These are phyloP conservation scores for Perkinsus chesapeaki DNA, from an alignment of 169 alveolate species.

Conservation along the genomic window DNA sequence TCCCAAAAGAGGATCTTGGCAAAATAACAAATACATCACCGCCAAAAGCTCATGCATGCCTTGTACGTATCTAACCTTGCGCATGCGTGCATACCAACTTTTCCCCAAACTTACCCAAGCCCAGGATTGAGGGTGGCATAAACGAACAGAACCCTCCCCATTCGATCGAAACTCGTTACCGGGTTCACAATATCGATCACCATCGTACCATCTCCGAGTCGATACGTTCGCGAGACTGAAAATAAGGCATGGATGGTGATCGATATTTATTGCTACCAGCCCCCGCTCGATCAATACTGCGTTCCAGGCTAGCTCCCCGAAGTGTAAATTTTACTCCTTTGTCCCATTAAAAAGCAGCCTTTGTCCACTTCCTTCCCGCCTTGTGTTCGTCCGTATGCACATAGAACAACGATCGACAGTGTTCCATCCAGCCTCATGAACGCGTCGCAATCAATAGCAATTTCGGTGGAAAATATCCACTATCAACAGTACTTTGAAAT, in stretches of 20 bases:
- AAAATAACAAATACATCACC: constrained; percentile 53
- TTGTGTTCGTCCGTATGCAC: too few relatives aligned
- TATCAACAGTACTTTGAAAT: too few relatives aligned
- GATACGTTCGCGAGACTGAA: neutral
- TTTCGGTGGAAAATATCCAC: too few relatives aligned
- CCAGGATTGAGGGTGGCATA: constrained; percentile 70
- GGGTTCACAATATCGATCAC: constrained; percentile 20
- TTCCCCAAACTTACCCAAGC: neutral
- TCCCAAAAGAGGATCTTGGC: neutral
- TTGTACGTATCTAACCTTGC: constrained; percentile 50
- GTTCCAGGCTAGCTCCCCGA: neutral
- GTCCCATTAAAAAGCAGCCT: too few relatives aligned
- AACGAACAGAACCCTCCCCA: constrained; percentile 61
- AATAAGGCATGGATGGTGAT: neutral
- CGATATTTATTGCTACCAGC: neutral
- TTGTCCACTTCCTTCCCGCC: too few relatives aligned
- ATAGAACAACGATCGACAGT: too few relatives aligned
- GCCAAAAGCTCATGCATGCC: constrained; percentile 84
- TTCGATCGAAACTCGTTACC: constrained; percentile 40
- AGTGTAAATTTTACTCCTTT: too few relatives aligned
- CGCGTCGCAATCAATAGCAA: too few relatives aligned
- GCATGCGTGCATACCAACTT: neutral
- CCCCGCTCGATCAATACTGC: neutral
- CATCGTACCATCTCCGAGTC: neutral
- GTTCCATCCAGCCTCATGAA: too few relatives aligned